Evolutionary conservation across 139 green algal genomes (phyloP).

Genomic region (Limnomonas spitsbergensis): DNA sequence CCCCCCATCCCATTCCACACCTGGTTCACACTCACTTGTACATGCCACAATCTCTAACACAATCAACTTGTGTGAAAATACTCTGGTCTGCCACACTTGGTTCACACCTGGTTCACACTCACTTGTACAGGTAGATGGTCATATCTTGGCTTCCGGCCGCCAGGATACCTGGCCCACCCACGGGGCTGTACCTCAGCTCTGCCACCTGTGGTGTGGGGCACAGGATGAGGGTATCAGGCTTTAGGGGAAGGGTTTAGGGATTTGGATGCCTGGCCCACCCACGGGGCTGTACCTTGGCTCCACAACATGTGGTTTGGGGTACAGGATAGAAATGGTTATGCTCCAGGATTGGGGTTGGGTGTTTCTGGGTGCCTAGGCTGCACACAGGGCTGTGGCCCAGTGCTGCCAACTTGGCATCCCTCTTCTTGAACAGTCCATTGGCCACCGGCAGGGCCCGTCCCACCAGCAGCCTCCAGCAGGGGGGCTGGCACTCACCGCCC

Average conservation of each 20-base stretch:
- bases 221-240: neutral
- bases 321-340: neutral
- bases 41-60: too few relatives aligned
- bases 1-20: too few relatives aligned
- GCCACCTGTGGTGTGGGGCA: neutral
- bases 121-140: conserved; percentile 54
- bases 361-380: conserved; percentile 33
- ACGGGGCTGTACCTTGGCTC: conserved; percentile 56
- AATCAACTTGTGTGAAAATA: too few relatives aligned
- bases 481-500: neutral
- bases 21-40: too few relatives aligned
- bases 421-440: too few relatives aligned
- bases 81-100: too few relatives aligned
- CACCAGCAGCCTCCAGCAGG: too few relatives aligned
- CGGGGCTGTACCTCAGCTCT: conserved; percentile 57
- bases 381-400: conserved; percentile 51
- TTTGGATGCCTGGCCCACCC: conserved; percentile 33
- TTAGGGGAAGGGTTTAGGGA: too few relatives aligned
- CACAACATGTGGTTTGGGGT: conserved; percentile 2
- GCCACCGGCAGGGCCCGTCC: too few relatives aligned
- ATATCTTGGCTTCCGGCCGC: conserved; percentile 46
- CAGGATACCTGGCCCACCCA: conserved; percentile 38
- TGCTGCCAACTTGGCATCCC: too few relatives aligned
- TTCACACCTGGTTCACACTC: too few relatives aligned
- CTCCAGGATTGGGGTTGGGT: too few relatives aligned